Evolutionary conservation across 129 eudicot species (phyloP).

Genomic region (Logfia minima): DNA sequence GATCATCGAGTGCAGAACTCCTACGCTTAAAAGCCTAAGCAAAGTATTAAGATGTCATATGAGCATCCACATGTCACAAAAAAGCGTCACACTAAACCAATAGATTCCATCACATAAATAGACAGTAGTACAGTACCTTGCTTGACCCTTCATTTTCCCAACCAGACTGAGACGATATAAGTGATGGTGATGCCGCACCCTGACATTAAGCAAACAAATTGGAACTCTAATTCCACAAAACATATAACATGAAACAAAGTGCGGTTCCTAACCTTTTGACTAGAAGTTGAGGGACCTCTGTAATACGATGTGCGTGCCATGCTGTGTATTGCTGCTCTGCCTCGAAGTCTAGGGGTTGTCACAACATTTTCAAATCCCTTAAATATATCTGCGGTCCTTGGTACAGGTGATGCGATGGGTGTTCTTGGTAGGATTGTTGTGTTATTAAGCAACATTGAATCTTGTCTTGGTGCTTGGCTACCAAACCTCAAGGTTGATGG

Average conservation of each 20-base stretch:
- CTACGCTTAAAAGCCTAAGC: conserved; percentile 78
- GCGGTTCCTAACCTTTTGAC: conserved; percentile 35
- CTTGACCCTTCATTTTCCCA: conserved; percentile 48
- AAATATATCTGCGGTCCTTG: conserved; percentile 35
- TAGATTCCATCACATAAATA: conserved; percentile 31
- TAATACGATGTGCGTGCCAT: conserved; percentile 91
- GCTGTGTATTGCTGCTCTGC: conserved; percentile 85
- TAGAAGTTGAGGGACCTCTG: conserved; percentile 39
- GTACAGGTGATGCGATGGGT: conserved; percentile 40
- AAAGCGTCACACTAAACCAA: not conserved
- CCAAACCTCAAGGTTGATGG: conserved; percentile 54
- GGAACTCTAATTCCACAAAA: not conserved
- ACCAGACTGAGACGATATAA: conserved; percentile 36
- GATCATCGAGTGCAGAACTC: conserved; percentile 69
- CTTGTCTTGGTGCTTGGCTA: conserved; percentile 48
- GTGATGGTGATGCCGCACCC: conserved; percentile 42
- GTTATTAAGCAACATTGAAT: conserved; percentile 39
- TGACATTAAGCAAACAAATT: conserved; percentile 24
- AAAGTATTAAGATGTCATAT: not conserved
- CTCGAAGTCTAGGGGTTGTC: conserved; percentile 72
- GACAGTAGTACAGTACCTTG: not conserved
- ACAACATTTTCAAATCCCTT: conserved; percentile 52
- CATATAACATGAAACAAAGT: not conserved
- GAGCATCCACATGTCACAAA: not conserved
- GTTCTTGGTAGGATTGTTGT: conserved; percentile 42